phyloP scores from a whole-genome alignment of 176 grass and related monocot genomes.

The Oropetium thomaeum region DNA sequence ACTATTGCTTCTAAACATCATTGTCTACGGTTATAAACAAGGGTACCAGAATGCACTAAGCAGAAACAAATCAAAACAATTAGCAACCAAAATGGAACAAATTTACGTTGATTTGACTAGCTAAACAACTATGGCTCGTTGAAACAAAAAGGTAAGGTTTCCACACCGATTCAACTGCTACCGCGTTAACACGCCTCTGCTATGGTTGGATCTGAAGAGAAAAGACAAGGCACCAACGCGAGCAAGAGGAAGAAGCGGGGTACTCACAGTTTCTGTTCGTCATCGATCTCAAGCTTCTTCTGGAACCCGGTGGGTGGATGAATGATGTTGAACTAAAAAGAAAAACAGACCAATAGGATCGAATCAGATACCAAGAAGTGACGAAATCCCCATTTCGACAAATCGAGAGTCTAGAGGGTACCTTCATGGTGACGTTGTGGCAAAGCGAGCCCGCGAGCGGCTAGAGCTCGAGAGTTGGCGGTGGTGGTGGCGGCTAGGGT shows the following conservation, averaged over 20 bases:
- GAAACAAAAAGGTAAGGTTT: background rate
- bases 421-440: conserved; percentile 49
- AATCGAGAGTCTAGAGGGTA: background rate
- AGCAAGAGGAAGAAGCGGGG: background rate
- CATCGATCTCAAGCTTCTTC: conserved; percentile 89
- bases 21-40: background rate
- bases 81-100: background rate
- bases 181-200: no score
- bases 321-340: conserved; percentile 73
- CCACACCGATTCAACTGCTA: background rate
- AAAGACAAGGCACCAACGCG: background rate
- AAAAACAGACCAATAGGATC: background rate
- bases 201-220: background rate
- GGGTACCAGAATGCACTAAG: background rate
- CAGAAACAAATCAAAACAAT: background rate
- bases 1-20: background rate
- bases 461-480: conserved; percentile 5
- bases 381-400: background rate
- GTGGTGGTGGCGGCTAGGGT: conserved; percentile 45
- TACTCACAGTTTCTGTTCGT: conserved; percentile 91
- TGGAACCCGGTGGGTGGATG: conserved; percentile 82
- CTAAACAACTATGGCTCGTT: no score
- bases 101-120: background rate
- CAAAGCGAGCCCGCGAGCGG: conserved; percentile 3
- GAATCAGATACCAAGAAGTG: background rate